A percentile compares a stretch with the other conserved stretches of the same genome.
Evolutionary conservation across 352 stramenopile species (phyloP).

Genomic region (Globisporangium barbulae): DNA sequence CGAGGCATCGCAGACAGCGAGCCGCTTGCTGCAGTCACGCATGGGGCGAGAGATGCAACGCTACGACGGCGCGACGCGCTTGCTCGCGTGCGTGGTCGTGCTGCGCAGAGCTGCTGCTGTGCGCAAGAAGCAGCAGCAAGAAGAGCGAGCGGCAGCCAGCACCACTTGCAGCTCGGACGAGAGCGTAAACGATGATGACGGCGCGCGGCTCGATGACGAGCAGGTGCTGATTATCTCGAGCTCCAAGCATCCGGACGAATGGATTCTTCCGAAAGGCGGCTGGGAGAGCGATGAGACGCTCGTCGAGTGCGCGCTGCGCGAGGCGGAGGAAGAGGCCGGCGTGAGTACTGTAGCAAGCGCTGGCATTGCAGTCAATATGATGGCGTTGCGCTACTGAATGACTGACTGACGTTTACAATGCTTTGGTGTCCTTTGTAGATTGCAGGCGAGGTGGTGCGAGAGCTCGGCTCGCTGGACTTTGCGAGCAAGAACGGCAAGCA

Average conservation of each 20-base stretch:
- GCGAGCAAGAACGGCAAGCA: slow-evolving; percentile 37
- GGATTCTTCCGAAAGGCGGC: slow-evolving; percentile 96
- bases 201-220: background rate
- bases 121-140: background rate
- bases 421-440: slow-evolving; percentile 23
- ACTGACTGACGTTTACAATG: background rate
- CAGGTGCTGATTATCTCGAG: slow-evolving; percentile 87
- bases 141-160: background rate
- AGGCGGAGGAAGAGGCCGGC: slow-evolving; percentile 94
- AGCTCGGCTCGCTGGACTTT: slow-evolving; percentile 50
- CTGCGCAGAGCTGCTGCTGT: background rate
- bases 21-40: slow-evolving; percentile 42
- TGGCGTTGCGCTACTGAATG: background rate
- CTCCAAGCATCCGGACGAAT: slow-evolving; percentile 84
- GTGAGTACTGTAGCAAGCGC: slow-evolving; percentile 24
- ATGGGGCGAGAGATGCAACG: slow-evolving; percentile 61
- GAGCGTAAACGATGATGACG: background rate
- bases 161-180: background rate
- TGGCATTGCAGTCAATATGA: background rate
- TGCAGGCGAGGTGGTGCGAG: slow-evolving; percentile 29
- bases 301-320: slow-evolving; percentile 88
- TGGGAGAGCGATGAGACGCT: slow-evolving; percentile 94
- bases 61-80: slow-evolving; percentile 53
- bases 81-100: slow-evolving; percentile 59
- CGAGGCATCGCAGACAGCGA: background rate